A percentile compares a stretch with the other conserved stretches of the same genome.
These are phyloP conservation scores for Hydnomerulius pinastri DNA, from an alignment of 768 basidiomycete species.

Conservation along the genomic window DNA sequence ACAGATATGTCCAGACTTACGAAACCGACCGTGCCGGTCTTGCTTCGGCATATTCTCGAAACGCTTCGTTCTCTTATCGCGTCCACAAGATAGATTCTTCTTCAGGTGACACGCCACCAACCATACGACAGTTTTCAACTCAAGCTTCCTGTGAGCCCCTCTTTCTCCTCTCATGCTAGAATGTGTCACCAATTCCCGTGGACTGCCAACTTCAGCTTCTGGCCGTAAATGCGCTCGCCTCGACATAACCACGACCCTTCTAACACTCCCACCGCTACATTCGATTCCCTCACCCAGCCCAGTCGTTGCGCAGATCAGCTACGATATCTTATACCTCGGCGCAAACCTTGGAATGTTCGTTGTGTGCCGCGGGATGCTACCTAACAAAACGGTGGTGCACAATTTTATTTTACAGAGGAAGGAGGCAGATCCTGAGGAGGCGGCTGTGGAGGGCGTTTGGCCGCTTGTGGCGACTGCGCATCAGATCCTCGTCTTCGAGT, in stretches of 20 bases:
- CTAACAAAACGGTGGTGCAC: constrained; percentile 24
- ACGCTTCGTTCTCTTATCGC: constrained; percentile 34
- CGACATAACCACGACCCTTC: constrained; percentile 26
- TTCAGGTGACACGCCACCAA: background rate
- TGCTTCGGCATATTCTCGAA: constrained; percentile 32
- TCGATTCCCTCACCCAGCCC: constrained; percentile 3
- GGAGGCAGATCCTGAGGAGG: constrained; percentile 31
- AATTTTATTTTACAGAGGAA: constrained; percentile 33
- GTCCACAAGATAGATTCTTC: constrained; percentile 12
- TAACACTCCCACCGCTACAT: constrained; percentile 29
- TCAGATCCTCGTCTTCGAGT: constrained; percentile 33
- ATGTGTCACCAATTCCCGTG: background rate
- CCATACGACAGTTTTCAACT: constrained; percentile 2
- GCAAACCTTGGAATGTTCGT: constrained; percentile 27
- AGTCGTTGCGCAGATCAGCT: constrained; percentile 17
- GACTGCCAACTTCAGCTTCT: constrained; percentile 12
- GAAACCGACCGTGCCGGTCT: constrained; percentile 33
- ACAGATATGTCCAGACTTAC: constrained; percentile 34
- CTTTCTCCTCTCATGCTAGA: background rate
- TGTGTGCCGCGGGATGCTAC: constrained; percentile 20
- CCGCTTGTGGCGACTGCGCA: constrained; percentile 30
- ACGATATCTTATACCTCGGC: constrained; percentile 35
- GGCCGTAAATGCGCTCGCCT: constrained; percentile 25
- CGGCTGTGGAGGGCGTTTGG: constrained; percentile 29
- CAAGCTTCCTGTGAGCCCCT: constrained; percentile 19